These are phyloP conservation scores for Paramecium tetraurelia DNA, from an alignment of 73 alveolate species.

Conservation along the genomic window DNA sequence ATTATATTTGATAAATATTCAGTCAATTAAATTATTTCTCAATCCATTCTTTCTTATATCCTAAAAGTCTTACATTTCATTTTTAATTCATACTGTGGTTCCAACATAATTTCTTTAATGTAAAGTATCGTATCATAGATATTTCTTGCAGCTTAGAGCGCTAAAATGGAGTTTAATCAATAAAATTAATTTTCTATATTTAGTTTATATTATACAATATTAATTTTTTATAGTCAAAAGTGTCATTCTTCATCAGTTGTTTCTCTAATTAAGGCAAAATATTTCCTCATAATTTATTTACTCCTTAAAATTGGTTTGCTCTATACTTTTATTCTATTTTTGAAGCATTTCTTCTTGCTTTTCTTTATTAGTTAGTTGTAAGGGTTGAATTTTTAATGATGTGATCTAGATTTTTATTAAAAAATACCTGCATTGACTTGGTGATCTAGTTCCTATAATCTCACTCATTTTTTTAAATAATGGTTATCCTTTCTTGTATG, in stretches of 20 bases:
- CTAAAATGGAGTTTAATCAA: background rate
- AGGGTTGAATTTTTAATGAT: slow-evolving; percentile 20
- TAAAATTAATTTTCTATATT: background rate
- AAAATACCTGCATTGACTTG: slow-evolving; percentile 44
- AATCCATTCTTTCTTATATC: background rate
- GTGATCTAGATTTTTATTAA: background rate
- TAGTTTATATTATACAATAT: background rate
- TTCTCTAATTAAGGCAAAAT: background rate
- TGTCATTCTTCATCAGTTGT: background rate
- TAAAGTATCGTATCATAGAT: background rate
- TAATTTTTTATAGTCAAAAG: background rate
- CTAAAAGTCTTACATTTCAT: background rate
- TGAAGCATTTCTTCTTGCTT: background rate
- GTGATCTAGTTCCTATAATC: slow-evolving; percentile 23
- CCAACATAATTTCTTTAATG: background rate
- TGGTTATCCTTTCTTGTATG: background rate
- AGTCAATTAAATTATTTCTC: background rate
- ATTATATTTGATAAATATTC: background rate
- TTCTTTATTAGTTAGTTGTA: background rate
- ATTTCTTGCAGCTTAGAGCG: background rate
- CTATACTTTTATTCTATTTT: background rate
- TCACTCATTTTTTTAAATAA: slow-evolving; percentile 28
- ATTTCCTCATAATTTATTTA: background rate
- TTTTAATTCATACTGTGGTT: background rate
- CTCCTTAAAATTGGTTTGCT: background rate